Base-by-base conservation (phyloP, 768 basidiomycete genomes). In the Chalciporus sphaerocephalus region DNA sequence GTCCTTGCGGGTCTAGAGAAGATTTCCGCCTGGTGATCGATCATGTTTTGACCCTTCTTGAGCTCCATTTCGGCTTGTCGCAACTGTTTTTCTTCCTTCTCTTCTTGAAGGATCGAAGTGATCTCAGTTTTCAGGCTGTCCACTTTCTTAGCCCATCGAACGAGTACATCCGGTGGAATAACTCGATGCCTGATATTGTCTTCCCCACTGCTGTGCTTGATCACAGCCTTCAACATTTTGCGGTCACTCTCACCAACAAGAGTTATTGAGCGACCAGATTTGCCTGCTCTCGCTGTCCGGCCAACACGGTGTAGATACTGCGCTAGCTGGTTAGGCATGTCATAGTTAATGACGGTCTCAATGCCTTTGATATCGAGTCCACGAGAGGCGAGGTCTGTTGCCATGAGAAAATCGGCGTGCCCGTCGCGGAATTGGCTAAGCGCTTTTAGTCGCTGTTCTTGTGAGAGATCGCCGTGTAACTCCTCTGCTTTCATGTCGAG, bases 231-330 rank as follows among this genome's bases (percentile, higher is more conserved):
- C 53, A 98, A 81, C 79, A 97, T 85, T 67, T 93, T 97, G 44
- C 96, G 82, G 65, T 98, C 96, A 9, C 83, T 79, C 71, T 99
- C 96, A 38, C 96, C 95, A 23, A 99, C 91, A 23, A 99, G 76
- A 1, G 95, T 94, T 32, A 98, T 84, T 20, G 96, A 94, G 42
- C 94, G 80, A 66, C 96, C 96, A 60, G 85, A 86, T 55, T 78
- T 80, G 5, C 96, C 96, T 4, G 96, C 95, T 61, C 96, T 85
- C 22, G 96, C 96, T 39, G 96, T 99, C 61, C 96, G 80, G 56
- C 96, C 96, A 18, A 98, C 95, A 48, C 96, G 87, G 65, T 99
- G 96, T 24, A 97, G 78, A 68, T 99, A 99, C 57, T 93, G 92
- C 7, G 89, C 82, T 25, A 97, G 71, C 59, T 93, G 88, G 16